Percentiles rank a stretch among this genome's conserved stretches.
Evolutionary conservation across 768 basidiomycete genomes (phyloP).

Genomic region (Pleurotus pulmonarius): DNA sequence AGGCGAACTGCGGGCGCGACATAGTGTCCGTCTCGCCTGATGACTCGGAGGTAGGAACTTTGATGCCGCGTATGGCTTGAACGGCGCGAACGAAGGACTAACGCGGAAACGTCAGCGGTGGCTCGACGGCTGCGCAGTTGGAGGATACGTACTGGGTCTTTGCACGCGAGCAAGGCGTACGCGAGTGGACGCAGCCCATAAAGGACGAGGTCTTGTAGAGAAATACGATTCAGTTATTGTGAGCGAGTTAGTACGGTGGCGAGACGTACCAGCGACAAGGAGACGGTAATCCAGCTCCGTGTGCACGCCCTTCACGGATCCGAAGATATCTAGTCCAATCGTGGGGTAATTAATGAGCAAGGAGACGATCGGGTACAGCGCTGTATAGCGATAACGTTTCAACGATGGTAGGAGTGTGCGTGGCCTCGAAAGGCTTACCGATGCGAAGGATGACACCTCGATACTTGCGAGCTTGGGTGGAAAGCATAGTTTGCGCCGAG

Average conservation of each 20-base stretch:
- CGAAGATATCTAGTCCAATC: slow-evolving; percentile 16
- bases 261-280: slow-evolving; percentile 14
- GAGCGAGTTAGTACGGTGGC: too few species aligned
- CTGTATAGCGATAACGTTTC: neutral
- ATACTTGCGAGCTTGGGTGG: neutral
- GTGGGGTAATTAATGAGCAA: slow-evolving; percentile 17
- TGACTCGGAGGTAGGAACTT: neutral
- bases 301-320: slow-evolving; percentile 13
- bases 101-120: neutral
- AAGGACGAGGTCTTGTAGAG: slow-evolving; percentile 15
- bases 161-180: slow-evolving; percentile 14
- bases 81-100: slow-evolving; percentile 12
- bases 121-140: too few species aligned
- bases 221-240: neutral
- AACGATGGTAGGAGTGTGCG: too few species aligned
- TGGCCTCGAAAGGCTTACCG: slow-evolving; percentile 11
- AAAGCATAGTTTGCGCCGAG: neutral
- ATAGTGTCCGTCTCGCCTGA: neutral
- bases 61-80: slow-evolving; percentile 2
- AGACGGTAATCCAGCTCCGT: slow-evolving; percentile 13
- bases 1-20: neutral
- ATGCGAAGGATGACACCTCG: slow-evolving; percentile 12
- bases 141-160: slow-evolving; percentile 12
- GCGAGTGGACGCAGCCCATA: slow-evolving; percentile 14
- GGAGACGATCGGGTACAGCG: slow-evolving; percentile 21